Percentiles rank a stretch among this genome's conserved stretches.
Evolutionary conservation across 495 filamentous ascomycete genomes (phyloP).

Genomic region (Aspergillus kassunensis): DNA sequence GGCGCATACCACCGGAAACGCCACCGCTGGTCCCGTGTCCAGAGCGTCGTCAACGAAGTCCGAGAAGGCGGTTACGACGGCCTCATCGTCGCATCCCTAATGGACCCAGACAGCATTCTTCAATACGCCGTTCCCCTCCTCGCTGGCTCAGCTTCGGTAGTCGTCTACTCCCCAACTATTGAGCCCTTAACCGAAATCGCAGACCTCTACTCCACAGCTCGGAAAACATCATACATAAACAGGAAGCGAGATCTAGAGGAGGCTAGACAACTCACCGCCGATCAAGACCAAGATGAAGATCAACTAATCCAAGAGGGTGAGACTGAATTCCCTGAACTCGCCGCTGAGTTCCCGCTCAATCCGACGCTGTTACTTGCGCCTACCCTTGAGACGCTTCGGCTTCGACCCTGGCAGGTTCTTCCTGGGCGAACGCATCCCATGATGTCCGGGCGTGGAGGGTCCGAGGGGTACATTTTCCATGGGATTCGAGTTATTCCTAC

Average conservation of each 20-base stretch:
- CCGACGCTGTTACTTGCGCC: conserved; percentile 77
- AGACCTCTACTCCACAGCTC: conserved; percentile 73
- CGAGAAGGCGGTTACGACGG: conserved; percentile 76
- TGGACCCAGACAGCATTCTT: conserved; percentile 75
- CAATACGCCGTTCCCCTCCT: conserved; percentile 71
- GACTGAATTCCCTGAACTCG: conserved; percentile 43
- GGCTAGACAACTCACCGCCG: conserved; percentile 17
- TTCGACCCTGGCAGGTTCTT: conserved; percentile 81
- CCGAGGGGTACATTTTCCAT: conserved; percentile 88
- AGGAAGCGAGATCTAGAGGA: conserved; percentile 34
- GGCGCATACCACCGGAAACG: conserved; percentile 81
- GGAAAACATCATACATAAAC: conserved; percentile 67
- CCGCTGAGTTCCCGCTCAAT: conserved; percentile 74
- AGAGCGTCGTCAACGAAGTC: conserved; percentile 64
- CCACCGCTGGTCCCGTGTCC: conserved; percentile 67
- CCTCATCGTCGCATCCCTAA: conserved; percentile 71
- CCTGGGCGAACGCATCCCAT: conserved; percentile 89
- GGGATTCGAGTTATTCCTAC: conserved; percentile 75
- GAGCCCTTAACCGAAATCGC: conserved; percentile 71
- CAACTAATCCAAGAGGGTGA: not conserved
- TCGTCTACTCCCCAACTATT: conserved; percentile 75
- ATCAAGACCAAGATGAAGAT: too few species aligned
- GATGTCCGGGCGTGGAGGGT: conserved; percentile 83
- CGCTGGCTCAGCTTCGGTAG: conserved; percentile 74
- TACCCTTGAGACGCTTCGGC: conserved; percentile 70